Evolutionary conservation across 2,329 filamentous ascomycete genomes (phyloP).

Genomic region (Xylariales sp.): DNA sequence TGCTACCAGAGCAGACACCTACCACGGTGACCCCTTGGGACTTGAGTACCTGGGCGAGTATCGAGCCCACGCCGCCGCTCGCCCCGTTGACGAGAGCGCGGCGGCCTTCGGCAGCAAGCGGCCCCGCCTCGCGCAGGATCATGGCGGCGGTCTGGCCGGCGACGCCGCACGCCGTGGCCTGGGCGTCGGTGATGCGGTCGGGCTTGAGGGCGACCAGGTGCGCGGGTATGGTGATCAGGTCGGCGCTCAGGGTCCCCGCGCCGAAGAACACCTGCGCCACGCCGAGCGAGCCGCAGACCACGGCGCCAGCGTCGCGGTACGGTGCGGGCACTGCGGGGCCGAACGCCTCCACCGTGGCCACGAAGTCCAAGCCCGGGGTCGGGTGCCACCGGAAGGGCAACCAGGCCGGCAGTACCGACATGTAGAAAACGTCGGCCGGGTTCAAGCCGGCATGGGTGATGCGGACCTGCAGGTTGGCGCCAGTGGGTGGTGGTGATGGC

Average conservation of each 20-base stretch:
- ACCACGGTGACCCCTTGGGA: slow-evolving; percentile 1
- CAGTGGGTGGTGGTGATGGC: slow-evolving; percentile 3
- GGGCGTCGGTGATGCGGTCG: not conserved
- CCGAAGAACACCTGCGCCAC: slow-evolving; percentile 4
- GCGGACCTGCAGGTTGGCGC: slow-evolving; percentile 7
- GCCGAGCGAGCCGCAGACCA: slow-evolving; percentile 9
- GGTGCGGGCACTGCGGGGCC: slow-evolving; percentile 3
- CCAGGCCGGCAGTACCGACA: slow-evolving; percentile 6
- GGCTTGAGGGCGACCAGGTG: slow-evolving; percentile 3
- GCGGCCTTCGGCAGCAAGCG: not conserved
- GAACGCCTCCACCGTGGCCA: slow-evolving; percentile 4
- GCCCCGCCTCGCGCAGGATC: slow-evolving; percentile 1
- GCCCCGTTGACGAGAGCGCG: slow-evolving; percentile 7
- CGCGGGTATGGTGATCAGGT: slow-evolving; percentile 2
- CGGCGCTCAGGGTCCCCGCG: slow-evolving; percentile 1
- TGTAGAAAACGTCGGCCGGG: slow-evolving; percentile 8
- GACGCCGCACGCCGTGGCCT: slow-evolving; percentile 1
- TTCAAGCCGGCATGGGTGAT: slow-evolving; percentile 10
- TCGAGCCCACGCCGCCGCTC: slow-evolving; percentile 5
- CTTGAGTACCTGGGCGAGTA: slow-evolving; percentile 1
- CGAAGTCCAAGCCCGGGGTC: slow-evolving; percentile 8
- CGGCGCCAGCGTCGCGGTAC: slow-evolving; percentile 2
- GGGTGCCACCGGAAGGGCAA: slow-evolving; percentile 8
- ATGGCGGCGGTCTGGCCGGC: slow-evolving; percentile 7
- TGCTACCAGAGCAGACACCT: slow-evolving; percentile 5